Base-by-base conservation (phyloP, 2,329 filamentous ascomycete species). In the Diaporthe sp. region DNA sequence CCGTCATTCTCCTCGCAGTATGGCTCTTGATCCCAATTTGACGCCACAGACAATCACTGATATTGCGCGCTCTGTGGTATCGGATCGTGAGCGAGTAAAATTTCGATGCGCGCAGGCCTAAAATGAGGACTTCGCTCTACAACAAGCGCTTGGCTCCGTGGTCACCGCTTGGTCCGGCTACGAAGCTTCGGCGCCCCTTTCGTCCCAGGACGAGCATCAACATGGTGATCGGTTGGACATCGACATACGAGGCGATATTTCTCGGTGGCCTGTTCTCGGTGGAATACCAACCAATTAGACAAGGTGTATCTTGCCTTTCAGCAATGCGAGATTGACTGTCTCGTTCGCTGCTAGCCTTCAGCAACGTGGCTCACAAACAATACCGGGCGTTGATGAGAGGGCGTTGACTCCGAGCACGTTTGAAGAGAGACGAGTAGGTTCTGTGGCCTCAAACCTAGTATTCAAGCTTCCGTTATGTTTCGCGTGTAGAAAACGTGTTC, bases 401-500 rank as follows among this genome's bases (percentile, higher is more conserved):
- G 65, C 65, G 65, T 25, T 31, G 34, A 53, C 31, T 53, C 65
- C 31, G 46, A 51, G 65, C 65, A 53, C 65, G 65, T 55, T 70
- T 42, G 42, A 55, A 31, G 31, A 34, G 34, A 55, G 31, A 28
- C 22, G 49, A 53, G 49, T 70, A 70, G 46, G 65, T 37, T 70
- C n/a, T 55, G 65, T 39, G 65, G 65, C 65, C 49, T 55, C 25
- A 2, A 70, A 70, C 65, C 49, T 70, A 70, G 65, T 28, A 55
- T 15, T 37, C 65, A 70, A 55, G 65, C 65, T 70, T 70, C 65
- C 65, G 49, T 13, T 70, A 55, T 42, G 65, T 55, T 70, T 70
- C 49, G 65, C 34, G 49, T 70, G 15, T 31, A 28, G 42, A 28
- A 28, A 39, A 42, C 31, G 46, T 55, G 49, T 55, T 25, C 49